These are phyloP conservation scores for Calonectria leucothoes DNA, from an alignment of 2,329 filamentous ascomycete species.

Conservation along the genomic window DNA sequence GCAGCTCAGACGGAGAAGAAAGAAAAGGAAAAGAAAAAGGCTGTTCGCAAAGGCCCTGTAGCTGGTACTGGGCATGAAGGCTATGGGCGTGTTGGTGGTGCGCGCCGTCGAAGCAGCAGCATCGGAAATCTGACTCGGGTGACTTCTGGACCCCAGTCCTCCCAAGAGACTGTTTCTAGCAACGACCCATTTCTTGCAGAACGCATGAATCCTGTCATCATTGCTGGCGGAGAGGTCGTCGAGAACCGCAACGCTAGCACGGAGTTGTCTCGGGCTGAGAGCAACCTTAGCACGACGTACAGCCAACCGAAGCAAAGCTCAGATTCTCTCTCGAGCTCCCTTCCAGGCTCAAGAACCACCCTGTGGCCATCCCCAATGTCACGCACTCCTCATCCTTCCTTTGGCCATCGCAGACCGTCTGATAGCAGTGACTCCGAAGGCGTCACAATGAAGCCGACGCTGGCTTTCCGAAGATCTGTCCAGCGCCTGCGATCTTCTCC, in stretches of 20 bases:
- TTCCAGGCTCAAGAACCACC: slow-evolving; percentile 55
- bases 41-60: slow-evolving; percentile 78
- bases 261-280: slow-evolving; percentile 62
- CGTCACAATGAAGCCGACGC: slow-evolving; percentile 58
- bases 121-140: slow-evolving; percentile 60
- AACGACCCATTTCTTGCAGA: slow-evolving; percentile 70
- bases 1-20: slow-evolving; percentile 62
- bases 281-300: slow-evolving; percentile 58
- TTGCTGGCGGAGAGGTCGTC: slow-evolving; percentile 71
- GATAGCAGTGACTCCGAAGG: slow-evolving; percentile 69
- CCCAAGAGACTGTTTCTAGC: slow-evolving; percentile 63
- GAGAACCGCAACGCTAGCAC: slow-evolving; percentile 68
- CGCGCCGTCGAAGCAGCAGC: slow-evolving; percentile 73
- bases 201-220: slow-evolving; percentile 74
- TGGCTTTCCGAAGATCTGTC: slow-evolving; percentile 67
- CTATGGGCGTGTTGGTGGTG: slow-evolving; percentile 74
- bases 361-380: slow-evolving; percentile 68
- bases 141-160: slow-evolving; percentile 56
- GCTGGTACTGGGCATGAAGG: slow-evolving; percentile 96
- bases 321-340: slow-evolving; percentile 53
- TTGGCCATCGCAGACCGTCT: slow-evolving; percentile 57
- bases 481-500: slow-evolving; percentile 62
- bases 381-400: slow-evolving; percentile 42
- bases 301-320: slow-evolving; percentile 55
- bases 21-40: slow-evolving; percentile 51